Conservation (phyloP, 352 stramenopile species). For the Discostella stelligera region DNA sequence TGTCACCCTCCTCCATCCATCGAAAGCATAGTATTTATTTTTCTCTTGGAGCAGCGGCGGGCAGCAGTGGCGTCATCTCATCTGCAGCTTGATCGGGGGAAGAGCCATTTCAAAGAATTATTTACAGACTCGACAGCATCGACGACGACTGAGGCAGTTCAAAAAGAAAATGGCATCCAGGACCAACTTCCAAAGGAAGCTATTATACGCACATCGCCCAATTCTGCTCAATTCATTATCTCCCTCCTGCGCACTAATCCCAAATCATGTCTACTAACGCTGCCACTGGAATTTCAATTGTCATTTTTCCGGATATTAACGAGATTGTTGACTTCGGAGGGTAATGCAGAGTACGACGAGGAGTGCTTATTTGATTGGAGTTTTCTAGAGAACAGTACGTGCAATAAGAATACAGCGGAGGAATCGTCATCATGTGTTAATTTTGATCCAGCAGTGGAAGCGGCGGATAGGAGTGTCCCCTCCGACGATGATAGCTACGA, state of each 20-base stretch:
- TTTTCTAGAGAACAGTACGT: conserved; percentile 11
- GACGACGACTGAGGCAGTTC: background rate
- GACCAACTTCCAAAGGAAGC: background rate
- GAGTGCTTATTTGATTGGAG: conserved; percentile 53
- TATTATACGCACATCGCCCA: background rate
- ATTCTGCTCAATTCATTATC: conserved; percentile 17
- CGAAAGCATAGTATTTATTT: conserved; percentile 36
- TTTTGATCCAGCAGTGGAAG: too few relatives aligned
- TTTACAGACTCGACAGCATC: too few relatives aligned
- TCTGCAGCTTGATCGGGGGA: background rate
- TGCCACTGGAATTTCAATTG: conserved; percentile 56
- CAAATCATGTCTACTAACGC: conserved; percentile 26
- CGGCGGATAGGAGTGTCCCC: too few relatives aligned
- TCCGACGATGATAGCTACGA: conserved; percentile 22
- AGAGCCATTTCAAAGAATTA: background rate
- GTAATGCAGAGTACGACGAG: conserved; percentile 66
- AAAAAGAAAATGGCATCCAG: background rate
- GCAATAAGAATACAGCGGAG: background rate
- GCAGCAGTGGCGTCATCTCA: background rate
- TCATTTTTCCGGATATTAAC: conserved; percentile 68
- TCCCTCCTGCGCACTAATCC: conserved; percentile 15
- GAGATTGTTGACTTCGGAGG: conserved; percentile 61
- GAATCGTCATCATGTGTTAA: background rate
- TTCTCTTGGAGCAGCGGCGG: conserved; percentile 41
- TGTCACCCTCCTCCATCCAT: conserved; percentile 52